A percentile compares a stretch with the other conserved stretches of the same genome.
Evolutionary conservation across 345 rosid genomes (phyloP).

Genomic region (Populus ilicifolia): DNA sequence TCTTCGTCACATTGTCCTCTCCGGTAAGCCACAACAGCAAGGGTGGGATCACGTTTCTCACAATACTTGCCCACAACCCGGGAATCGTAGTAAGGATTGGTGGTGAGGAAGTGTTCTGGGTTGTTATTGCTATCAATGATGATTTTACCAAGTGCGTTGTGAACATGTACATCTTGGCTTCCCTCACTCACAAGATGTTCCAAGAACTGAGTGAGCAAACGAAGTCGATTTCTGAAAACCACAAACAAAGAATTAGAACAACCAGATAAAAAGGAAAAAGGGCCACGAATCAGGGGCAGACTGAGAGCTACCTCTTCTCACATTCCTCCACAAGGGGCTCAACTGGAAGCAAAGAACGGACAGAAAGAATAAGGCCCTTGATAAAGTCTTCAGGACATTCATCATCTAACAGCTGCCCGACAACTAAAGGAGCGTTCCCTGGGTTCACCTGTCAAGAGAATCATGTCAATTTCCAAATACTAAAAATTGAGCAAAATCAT

Average conservation of each 20-base stretch:
- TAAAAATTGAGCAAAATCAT: background rate
- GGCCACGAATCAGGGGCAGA: background rate
- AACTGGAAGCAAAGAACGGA: slow-evolving; percentile 76
- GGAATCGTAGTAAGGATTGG: slow-evolving; percentile 97
- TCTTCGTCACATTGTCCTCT: slow-evolving; percentile 98
- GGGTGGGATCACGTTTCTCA: slow-evolving; percentile 99
- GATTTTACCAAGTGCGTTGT: slow-evolving; percentile 98
- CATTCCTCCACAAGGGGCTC: slow-evolving; percentile 85
- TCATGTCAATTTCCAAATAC: background rate
- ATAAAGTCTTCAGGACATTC: slow-evolving; percentile 99
- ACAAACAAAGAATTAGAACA: slow-evolving; percentile 23
- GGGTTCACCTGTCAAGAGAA: slow-evolving; percentile 73
- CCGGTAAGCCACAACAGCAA: slow-evolving; percentile 95
- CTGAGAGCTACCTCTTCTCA: slow-evolving; percentile 62
- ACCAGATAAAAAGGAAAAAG: background rate
- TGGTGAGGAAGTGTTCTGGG: slow-evolving; percentile 97
- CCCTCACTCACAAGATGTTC: slow-evolving; percentile 99
- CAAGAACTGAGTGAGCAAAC: slow-evolving; percentile 96
- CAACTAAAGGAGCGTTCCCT: slow-evolving; percentile 96
- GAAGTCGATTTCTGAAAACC: slow-evolving; percentile 85
- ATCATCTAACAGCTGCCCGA: slow-evolving; percentile 86
- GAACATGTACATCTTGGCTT: slow-evolving; percentile 98
- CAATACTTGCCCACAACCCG: slow-evolving; percentile 98
- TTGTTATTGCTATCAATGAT: slow-evolving; percentile 98
- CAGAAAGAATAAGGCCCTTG: slow-evolving; percentile 95